Conservation (phyloP, 371 early-diverging fungal genomes). For the Mucor plumbeus region DNA sequence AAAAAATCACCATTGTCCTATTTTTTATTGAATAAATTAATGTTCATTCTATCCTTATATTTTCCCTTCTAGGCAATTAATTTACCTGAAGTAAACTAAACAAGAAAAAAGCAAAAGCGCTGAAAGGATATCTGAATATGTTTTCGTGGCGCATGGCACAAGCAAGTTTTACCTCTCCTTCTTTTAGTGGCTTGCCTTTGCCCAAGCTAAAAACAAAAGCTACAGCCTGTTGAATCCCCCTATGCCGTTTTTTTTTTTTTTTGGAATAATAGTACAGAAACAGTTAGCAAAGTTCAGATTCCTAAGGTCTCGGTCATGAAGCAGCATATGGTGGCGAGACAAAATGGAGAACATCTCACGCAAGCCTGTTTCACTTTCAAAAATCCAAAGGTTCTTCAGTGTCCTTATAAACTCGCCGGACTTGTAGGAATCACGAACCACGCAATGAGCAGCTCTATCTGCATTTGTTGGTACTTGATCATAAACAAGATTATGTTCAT, state of each 20-base stretch:
- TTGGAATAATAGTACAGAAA: conserved; percentile 13
- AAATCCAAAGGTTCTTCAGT: conserved; percentile 35
- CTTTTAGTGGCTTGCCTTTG: conserved; percentile 8
- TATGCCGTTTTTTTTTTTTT: conserved; percentile 6
- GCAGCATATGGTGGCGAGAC: conserved; percentile 22
- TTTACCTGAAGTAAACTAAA: background rate
- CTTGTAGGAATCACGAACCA: background rate
- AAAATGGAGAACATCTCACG: too few relatives aligned
- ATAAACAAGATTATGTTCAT: background rate
- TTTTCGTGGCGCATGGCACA: background rate
- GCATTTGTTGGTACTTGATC: conserved; percentile 7
- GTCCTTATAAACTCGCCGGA: background rate
- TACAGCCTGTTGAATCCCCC: conserved; percentile 11
- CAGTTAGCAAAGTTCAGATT: conserved; percentile 16
- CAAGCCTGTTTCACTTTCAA: too few relatives aligned
- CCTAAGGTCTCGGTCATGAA: conserved; percentile 12
- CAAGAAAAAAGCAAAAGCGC: conserved; percentile 17
- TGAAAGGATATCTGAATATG: conserved; percentile 7
- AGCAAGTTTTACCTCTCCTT: conserved; percentile 12
- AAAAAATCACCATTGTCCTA: too few relatives aligned
- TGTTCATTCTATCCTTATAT: background rate
- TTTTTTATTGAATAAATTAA: too few relatives aligned
- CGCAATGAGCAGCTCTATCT: conserved; percentile 10
- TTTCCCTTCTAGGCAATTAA: too few relatives aligned
- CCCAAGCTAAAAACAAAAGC: conserved; percentile 5